Conservation (phyloP, 2,329 filamentous ascomycete species). For the Talaromyces pinophilus region DNA sequence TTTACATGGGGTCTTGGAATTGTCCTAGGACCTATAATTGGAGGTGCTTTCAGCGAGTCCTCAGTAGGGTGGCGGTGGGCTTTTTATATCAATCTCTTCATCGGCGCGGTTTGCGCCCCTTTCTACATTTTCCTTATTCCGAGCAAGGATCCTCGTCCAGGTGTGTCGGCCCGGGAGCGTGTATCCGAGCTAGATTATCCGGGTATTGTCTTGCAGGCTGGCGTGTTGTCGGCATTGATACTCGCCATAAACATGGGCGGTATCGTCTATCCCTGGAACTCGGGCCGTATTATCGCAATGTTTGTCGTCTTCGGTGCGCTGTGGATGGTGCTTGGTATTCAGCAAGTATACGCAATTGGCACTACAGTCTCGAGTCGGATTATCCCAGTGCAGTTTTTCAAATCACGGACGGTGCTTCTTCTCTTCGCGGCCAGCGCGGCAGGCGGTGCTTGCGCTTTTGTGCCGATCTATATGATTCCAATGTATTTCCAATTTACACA, state of each 20-base stretch:
- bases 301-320: constrained; percentile 53
- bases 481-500: constrained; percentile 56
- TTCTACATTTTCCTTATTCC: constrained; percentile 49
- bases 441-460: constrained; percentile 40
- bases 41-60: constrained; percentile 38
- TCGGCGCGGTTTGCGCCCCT: constrained; percentile 47
- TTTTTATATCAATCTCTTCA: constrained; percentile 56
- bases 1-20: constrained; percentile 40
- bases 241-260: constrained; percentile 54
- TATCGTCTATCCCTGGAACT: constrained; percentile 50
- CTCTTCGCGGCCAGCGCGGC: constrained; percentile 48
- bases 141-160: constrained; percentile 28
- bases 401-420: constrained; percentile 35
- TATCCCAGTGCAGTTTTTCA: constrained; percentile 54
- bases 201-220: constrained; percentile 40
- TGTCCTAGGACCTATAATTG: constrained; percentile 43
- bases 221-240: background rate
- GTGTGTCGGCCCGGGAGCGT: constrained; percentile 26
- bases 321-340: constrained; percentile 47
- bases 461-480: constrained; percentile 54
- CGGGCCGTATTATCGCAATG: constrained; percentile 47
- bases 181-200: constrained; percentile 44
- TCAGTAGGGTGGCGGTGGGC: constrained; percentile 32
- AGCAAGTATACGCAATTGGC: constrained; percentile 47
- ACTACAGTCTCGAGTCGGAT: constrained; percentile 49